A percentile compares a stretch with the other conserved stretches of the same genome.
Evolutionary conservation across 495 filamentous ascomycete genomes (phyloP).

Genomic region (Physcia stellaris): DNA sequence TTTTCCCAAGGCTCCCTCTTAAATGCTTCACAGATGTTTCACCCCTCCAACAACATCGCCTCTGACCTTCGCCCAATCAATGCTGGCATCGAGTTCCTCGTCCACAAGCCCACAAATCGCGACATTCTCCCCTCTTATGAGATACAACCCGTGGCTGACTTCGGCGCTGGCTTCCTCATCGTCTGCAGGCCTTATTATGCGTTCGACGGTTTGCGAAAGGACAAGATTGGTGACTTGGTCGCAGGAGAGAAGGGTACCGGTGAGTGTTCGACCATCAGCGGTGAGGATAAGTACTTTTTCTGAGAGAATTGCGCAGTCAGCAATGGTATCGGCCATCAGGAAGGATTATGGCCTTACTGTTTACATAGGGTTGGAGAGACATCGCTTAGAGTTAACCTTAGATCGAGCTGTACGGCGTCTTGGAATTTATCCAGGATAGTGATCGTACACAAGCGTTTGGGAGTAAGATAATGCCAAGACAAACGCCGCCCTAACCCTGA

Average conservation of each 20-base stretch:
- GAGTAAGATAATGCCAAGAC: too few species aligned
- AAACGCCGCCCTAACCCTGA: too few species aligned
- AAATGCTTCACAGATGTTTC: slow-evolving; percentile 51
- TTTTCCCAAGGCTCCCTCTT: too few species aligned
- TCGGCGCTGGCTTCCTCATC: slow-evolving; percentile 70
- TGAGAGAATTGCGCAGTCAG: slow-evolving; percentile 22
- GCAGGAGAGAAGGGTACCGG: slow-evolving; percentile 70
- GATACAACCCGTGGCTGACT: slow-evolving; percentile 73
- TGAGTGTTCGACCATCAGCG: slow-evolving; percentile 78
- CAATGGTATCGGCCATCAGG: slow-evolving; percentile 3
- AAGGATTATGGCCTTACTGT: slow-evolving; percentile 34
- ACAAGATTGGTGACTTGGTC: slow-evolving; percentile 92
- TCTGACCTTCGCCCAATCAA: slow-evolving; percentile 83
- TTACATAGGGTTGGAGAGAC: slow-evolving; percentile 54
- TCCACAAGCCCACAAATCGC: slow-evolving; percentile 83
- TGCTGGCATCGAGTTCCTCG: slow-evolving; percentile 71
- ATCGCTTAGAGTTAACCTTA: too few species aligned
- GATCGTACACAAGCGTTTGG: too few species aligned
- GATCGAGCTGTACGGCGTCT: too few species aligned
- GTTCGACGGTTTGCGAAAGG: slow-evolving; percentile 69
- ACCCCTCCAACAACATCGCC: slow-evolving; percentile 72
- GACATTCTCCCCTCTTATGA: slow-evolving; percentile 91
- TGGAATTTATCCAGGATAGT: too few species aligned
- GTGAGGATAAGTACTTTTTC: slow-evolving; percentile 89
- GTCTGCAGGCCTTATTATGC: slow-evolving; percentile 73